Conservation (phyloP, 2,329 filamentous ascomycete genomes). For the Cladophialophora yegresii region DNA sequence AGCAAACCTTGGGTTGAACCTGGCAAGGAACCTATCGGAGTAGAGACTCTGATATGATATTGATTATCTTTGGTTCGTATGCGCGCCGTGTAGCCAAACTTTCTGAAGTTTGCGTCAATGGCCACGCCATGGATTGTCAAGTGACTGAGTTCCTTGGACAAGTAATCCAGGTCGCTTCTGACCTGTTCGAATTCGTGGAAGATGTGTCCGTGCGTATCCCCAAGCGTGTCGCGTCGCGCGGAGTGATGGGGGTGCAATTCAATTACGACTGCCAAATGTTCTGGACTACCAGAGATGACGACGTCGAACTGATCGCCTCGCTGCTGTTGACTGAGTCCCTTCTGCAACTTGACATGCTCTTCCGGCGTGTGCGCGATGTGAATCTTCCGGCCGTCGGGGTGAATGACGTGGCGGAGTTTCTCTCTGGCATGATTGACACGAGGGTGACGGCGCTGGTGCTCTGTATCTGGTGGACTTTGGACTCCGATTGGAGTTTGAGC, state of each 20-base stretch:
- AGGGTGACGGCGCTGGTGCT: slow-evolving; percentile 4
- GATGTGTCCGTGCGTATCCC: slow-evolving; percentile 6
- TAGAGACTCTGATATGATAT: slow-evolving; percentile 9
- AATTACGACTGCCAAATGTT: slow-evolving; percentile 11
- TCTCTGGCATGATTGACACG: slow-evolving; percentile 13
- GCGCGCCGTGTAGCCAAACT: slow-evolving; percentile 14
- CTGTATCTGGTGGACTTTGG: neutral
- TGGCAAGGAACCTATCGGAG: neutral
- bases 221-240: slow-evolving; percentile 11
- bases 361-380: slow-evolving; percentile 16
- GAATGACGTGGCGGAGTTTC: slow-evolving; percentile 12
- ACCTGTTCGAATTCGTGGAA: slow-evolving; percentile 17
- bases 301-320: slow-evolving; percentile 6
- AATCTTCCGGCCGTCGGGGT: slow-evolving; percentile 15
- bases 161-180: slow-evolving; percentile 7
- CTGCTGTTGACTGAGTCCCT: slow-evolving; percentile 9
- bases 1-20: slow-evolving; percentile 4
- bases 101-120: slow-evolving; percentile 14
- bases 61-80: slow-evolving; percentile 16
- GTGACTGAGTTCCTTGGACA: slow-evolving; percentile 9
- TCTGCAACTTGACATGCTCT: slow-evolving; percentile 9
- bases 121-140: slow-evolving; percentile 10
- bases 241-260: slow-evolving; percentile 14
- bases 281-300: slow-evolving; percentile 13
- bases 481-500: slow-evolving; percentile 5